phyloP scores from a whole-genome alignment of 345 rosid genomes.

The Geranium brycei region DNA sequence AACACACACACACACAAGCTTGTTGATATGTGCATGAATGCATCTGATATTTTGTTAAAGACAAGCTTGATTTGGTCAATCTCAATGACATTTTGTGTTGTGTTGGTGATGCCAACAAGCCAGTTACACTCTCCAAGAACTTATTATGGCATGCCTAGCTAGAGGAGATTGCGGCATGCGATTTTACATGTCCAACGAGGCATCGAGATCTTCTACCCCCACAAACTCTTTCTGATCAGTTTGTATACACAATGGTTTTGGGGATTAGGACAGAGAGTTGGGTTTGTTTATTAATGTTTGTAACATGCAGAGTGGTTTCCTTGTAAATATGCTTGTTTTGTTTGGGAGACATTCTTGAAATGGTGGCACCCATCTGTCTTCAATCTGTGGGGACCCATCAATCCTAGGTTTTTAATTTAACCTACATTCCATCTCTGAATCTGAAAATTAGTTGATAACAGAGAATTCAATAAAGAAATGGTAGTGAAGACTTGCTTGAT shows the following conservation, averaged over 20 bases:
- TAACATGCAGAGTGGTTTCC: neutral
- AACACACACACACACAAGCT: too few relatives aligned
- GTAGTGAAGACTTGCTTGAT: neutral
- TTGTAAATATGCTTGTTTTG: conserved; percentile 5
- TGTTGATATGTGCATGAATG: neutral
- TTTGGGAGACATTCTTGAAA: conserved; percentile 11
- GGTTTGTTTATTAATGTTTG: too few relatives aligned
- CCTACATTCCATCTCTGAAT: neutral
- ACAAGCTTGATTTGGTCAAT: neutral
- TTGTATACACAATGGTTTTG: neutral
- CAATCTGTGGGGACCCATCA: conserved; percentile 1
- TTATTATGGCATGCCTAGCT: conserved; percentile 1
- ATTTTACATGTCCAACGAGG: neutral
- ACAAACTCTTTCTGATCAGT: neutral
- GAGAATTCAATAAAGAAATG: neutral
- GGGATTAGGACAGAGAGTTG: conserved; percentile 7
- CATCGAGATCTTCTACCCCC: neutral
- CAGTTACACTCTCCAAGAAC: neutral
- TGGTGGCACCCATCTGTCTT: conserved; percentile 5
- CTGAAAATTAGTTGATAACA: neutral
- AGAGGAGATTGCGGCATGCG: conserved; percentile 5
- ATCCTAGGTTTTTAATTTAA: conserved; percentile 1
- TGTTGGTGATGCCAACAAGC: neutral
- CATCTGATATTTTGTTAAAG: too few relatives aligned
- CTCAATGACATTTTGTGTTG: neutral